Conservation (phyloP, 768 basidiomycete species). For the Mycena floridula region DNA sequence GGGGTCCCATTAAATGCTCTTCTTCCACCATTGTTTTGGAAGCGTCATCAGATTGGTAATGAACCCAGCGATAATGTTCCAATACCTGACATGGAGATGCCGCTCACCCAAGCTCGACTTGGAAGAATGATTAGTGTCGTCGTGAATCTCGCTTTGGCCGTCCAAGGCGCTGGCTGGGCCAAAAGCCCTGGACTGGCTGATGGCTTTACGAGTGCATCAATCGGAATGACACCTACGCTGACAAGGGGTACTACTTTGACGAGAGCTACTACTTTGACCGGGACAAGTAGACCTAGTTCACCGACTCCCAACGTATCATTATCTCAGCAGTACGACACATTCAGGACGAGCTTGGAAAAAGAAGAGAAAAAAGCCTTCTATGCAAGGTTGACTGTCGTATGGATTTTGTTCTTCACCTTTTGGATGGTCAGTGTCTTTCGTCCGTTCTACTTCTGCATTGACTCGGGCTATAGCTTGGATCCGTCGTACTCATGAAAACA, state of each 20-base stretch:
- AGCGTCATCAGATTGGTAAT: neutral
- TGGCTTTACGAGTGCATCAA: too few species aligned
- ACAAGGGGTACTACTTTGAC: neutral
- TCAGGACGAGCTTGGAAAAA: slow-evolving; percentile 22
- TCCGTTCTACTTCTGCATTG: neutral
- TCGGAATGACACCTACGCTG: neutral
- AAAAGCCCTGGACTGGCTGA: too few species aligned
- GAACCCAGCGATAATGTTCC: slow-evolving; percentile 1
- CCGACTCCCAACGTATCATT: slow-evolving; percentile 11
- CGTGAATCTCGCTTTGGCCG: slow-evolving; percentile 42
- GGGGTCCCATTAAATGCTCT: slow-evolving; percentile 52
- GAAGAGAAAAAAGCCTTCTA: slow-evolving; percentile 53
- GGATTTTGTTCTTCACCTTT: slow-evolving; percentile 63
- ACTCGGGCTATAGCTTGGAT: too few species aligned
- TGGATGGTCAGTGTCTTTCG: slow-evolving; percentile 51
- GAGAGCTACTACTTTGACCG: slow-evolving; percentile 1
- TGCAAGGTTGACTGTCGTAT: slow-evolving; percentile 50
- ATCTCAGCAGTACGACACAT: slow-evolving; percentile 23
- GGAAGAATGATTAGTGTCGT: slow-evolving; percentile 53
- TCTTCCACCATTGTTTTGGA: slow-evolving; percentile 32
- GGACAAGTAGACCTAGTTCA: neutral
- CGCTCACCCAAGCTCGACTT: slow-evolving; percentile 51
- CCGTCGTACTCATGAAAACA: slow-evolving; percentile 60
- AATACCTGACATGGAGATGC: slow-evolving; percentile 16
- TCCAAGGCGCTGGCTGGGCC: slow-evolving; percentile 18